Conservation (phyloP, 345 rosid species). For the Iberis pinnata region DNA sequence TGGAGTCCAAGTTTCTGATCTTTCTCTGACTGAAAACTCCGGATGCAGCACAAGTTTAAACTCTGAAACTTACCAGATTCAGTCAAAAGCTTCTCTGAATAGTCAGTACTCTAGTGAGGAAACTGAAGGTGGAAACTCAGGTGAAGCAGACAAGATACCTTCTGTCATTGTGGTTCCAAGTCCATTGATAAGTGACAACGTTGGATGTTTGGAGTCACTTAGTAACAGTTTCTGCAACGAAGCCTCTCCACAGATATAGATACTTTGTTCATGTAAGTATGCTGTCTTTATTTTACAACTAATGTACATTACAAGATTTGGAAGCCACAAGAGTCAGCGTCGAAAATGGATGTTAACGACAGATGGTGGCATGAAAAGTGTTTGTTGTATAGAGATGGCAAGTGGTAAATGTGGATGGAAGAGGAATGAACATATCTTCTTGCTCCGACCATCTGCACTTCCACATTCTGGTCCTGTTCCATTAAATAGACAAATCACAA, state of each 20-base stretch:
- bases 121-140: constrained; percentile 28
- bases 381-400: constrained; percentile 79
- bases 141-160: constrained; percentile 5
- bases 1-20: constrained; percentile 32
- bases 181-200: constrained; percentile 28
- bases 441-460: constrained; percentile 51
- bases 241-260: background rate
- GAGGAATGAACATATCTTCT: constrained; percentile 66
- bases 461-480: constrained; percentile 85
- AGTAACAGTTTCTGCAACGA: constrained; percentile 1
- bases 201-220: background rate
- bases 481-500: constrained; percentile 12
- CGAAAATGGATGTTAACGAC: constrained; percentile 87
- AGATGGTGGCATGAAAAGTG: constrained; percentile 60
- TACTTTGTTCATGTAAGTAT: no score
- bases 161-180: constrained; percentile 1
- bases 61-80: constrained; percentile 23
- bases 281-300: constrained; percentile 13
- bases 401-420: constrained; percentile 93
- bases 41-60: constrained; percentile 21
- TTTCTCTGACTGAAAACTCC: constrained; percentile 11
- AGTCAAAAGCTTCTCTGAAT: constrained; percentile 20
- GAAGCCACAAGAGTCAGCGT: constrained; percentile 34
- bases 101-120: constrained; percentile 23
- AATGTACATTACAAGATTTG: constrained; percentile 16